These are phyloP conservation scores for Rubus parviflorus DNA, from an alignment of 306 rosid genomes.

Conservation along the genomic window DNA sequence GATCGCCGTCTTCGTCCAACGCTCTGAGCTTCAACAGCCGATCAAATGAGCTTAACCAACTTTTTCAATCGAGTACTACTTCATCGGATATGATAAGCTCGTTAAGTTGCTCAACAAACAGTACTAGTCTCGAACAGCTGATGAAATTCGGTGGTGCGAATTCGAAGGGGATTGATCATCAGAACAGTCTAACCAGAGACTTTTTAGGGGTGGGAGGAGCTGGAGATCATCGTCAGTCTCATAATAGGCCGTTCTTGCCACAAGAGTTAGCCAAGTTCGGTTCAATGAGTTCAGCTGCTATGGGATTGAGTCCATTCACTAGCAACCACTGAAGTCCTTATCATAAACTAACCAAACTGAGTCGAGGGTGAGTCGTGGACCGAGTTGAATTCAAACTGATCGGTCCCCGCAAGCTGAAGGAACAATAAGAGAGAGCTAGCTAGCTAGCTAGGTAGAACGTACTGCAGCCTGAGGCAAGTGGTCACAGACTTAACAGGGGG, in stretches of 20 bases:
- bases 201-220: conserved; percentile 72
- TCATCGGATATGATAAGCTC: conserved; percentile 3
- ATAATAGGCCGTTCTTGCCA: conserved; percentile 40
- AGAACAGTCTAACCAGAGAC: conserved; percentile 69
- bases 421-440: conserved; percentile 4
- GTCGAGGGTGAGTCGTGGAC: background rate
- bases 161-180: conserved; percentile 20
- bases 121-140: conserved; percentile 11
- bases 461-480: background rate
- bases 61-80: conserved; percentile 14
- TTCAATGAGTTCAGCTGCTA: conserved; percentile 43
- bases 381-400: conserved; percentile 19
- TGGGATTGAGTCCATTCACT: conserved; percentile 69
- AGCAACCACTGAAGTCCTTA: conserved; percentile 45
- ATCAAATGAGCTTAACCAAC: conserved; percentile 23
- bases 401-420: conserved; percentile 3
- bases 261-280: conserved; percentile 70
- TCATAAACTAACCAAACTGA: background rate
- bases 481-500: background rate
- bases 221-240: conserved; percentile 21
- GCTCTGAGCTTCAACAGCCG: conserved; percentile 28
- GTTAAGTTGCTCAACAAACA: background rate
- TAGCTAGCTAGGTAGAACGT: background rate
- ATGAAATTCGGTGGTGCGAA: conserved; percentile 5
- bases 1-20: conserved; percentile 45